Base-by-base conservation (phyloP, 2,329 filamentous ascomycete species). In the Ophiostoma perfectum region DNA sequence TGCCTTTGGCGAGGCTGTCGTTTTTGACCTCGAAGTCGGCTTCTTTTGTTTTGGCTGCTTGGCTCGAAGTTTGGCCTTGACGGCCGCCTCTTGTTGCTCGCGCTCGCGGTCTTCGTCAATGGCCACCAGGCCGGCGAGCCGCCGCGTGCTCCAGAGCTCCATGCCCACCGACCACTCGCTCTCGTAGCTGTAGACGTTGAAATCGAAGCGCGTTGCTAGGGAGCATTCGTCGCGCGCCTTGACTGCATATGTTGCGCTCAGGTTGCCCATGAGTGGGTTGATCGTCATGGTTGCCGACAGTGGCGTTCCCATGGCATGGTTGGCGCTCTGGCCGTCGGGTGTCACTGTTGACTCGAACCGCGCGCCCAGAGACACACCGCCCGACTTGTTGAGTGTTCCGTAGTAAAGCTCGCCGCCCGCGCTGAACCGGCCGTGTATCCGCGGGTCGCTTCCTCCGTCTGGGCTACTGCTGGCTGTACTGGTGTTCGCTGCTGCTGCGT, bases 111-210 rank as follows among this genome's bases (percentile, higher is more conserved):
- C 71, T 44, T 77, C 73, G 6, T 73, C 73, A 44, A 77, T 77
- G 1, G 76, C 76, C 5, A 79, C 78, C 5, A 80, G 73, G 38
- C 74, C 78, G 73, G 78, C 76, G 58, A 79, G 76, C 18, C 80
- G 78, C 70, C 81, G 82, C 74, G 87, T 89, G 75, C 91, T 88
- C 94, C 95, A 99, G 60, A 98, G 81, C 80, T 99, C 95, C 80
- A 92, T 91, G 14, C 95, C 95, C 38, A 98, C 85, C 39, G 93
- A 89, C 82, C 97, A 90, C 69, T 95, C 91, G 76, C 92, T 97
- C 81, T 99, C 95, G 81, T 97, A 99, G 76, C 92, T 97, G 79
- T 97, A 98, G 65, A 97, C 90, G 75, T 99, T 99, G 80, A 99
- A 99, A 75, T 96, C 93, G 80, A 98, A 94, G 65, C 90, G 88